Conservation (phyloP, 768 basidiomycete genomes). For the Rubroboletus pulcherrimus region DNA sequence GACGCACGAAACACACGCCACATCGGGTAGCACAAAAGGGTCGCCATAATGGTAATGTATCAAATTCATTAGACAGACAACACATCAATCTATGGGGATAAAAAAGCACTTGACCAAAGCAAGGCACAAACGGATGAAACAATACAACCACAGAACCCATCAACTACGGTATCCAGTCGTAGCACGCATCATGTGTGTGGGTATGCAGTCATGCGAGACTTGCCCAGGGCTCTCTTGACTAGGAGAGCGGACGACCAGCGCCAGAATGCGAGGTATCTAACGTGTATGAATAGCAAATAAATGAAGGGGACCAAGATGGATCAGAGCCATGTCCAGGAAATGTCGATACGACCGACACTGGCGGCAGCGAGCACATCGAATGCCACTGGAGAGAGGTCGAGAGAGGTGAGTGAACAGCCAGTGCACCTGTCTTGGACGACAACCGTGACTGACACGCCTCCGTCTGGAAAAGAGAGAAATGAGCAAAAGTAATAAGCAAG, state of each 20-base stretch:
- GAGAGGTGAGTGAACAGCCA: slow-evolving; percentile 46
- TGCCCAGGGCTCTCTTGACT: slow-evolving; percentile 26
- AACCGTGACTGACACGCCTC: slow-evolving; percentile 47
- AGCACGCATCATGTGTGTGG: slow-evolving; percentile 25
- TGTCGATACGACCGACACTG: slow-evolving; percentile 48
- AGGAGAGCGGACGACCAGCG: slow-evolving; percentile 25
- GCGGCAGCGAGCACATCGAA: slow-evolving; percentile 46
- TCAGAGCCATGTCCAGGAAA: slow-evolving; percentile 48
- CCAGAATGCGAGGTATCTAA: slow-evolving; percentile 1
- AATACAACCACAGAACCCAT: slow-evolving; percentile 21
- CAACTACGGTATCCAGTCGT: slow-evolving; percentile 27
- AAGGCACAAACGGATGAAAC: slow-evolving; percentile 18
- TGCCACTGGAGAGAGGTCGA: slow-evolving; percentile 63
- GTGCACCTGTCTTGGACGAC: slow-evolving; percentile 60
- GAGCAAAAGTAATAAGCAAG: not conserved
- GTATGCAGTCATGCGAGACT: slow-evolving; percentile 4
- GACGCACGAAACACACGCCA: not conserved
- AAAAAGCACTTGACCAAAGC: slow-evolving; percentile 35
- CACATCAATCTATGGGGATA: slow-evolving; percentile 10
- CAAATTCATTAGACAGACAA: slow-evolving; percentile 13
- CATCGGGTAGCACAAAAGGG: not conserved
- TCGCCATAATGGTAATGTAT: not conserved
- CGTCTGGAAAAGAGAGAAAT: slow-evolving; percentile 37
- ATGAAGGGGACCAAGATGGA: not conserved
- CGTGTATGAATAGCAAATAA: slow-evolving; percentile 29